These are phyloP conservation scores for Agaricus subrufescens DNA, from an alignment of 768 basidiomycete genomes.

Conservation along the genomic window DNA sequence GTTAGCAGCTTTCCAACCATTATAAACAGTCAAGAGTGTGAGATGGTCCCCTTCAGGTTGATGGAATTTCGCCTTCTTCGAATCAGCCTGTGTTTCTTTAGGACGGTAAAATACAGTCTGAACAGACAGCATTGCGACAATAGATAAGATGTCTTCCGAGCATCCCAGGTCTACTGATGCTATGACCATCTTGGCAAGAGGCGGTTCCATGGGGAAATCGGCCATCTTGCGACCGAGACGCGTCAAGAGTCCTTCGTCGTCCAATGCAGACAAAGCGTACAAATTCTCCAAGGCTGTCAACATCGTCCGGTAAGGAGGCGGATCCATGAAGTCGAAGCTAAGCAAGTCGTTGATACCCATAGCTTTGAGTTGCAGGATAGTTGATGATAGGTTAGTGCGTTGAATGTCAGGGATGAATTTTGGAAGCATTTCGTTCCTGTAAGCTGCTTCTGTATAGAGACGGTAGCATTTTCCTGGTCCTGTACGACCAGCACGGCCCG, in stretches of 20 bases:
- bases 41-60: slow-evolving; percentile 97
- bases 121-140: slow-evolving; percentile 96
- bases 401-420: slow-evolving; percentile 98
- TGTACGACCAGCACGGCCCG: slow-evolving; percentile 95
- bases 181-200: slow-evolving; percentile 96
- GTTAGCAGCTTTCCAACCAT: slow-evolving; percentile 95
- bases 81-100: slow-evolving; percentile 99
- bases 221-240: slow-evolving; percentile 98
- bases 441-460: slow-evolving; percentile 96
- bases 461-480: slow-evolving; percentile 99
- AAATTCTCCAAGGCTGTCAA: slow-evolving; percentile 92
- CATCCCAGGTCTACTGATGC: slow-evolving; percentile 96
- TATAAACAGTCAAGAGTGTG: slow-evolving; percentile 91
- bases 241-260: slow-evolving; percentile 94
- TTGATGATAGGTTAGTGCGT: slow-evolving; percentile 86
- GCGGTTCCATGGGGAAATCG: slow-evolving; percentile 98
- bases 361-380: slow-evolving; percentile 93
- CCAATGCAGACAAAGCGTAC: slow-evolving; percentile 92
- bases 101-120: slow-evolving; percentile 97
- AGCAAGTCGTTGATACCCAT: slow-evolving; percentile 99
- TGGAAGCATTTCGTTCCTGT: slow-evolving; percentile 97
- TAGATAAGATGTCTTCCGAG: slow-evolving; percentile 95
- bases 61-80: slow-evolving; percentile 99
- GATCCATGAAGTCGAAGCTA: slow-evolving; percentile 99
- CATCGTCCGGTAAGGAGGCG: slow-evolving; percentile 95